Evolutionary conservation across 805 yeast genomes (phyloP), one percentile per base, ranked within the genome.

Genomic region (Suhomyces sp.): DNA sequence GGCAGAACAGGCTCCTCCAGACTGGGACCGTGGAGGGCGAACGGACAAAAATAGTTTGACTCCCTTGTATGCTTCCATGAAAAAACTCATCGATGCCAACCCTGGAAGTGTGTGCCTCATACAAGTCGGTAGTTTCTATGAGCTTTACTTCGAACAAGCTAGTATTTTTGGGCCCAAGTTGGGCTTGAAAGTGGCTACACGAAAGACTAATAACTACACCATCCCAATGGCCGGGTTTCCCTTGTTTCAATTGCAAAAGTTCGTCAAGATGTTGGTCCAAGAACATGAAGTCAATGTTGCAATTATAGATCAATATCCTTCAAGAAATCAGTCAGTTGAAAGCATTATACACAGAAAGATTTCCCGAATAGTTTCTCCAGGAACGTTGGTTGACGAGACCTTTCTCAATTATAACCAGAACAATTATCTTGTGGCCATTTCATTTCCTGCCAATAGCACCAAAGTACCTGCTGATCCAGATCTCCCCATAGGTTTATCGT

Each of bases 151-250:
- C 51, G 90, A 90, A 35, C 95, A 88, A 42, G 98, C 98, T 1
- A 76, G 78, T 7, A 70, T 69, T 28, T 79, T 72, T 53, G 95
- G 87, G 0, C 81, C 84, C 2, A 58, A 76, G 35, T 59, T 93
- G 35, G 88, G 88, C 19, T 57, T 91, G 19, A 80, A 85, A 30
- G 70, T 88, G 2, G 83, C 95, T 0, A 65, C 65, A 23, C 72
- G 76, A 48, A 64, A 64, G 35, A 70, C 76, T 25, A 62, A 64
- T 38, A 66, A 66, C 19, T 48, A 48, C 37, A 32, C 40, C 3
- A 72, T 83, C 0, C 77, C 95, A 0, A 88, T 93, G 84, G 87
- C 97, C 0, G 98, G 98, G 0, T 93, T 93, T 49, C 98, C 98
- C 0, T 67, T 75, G 4, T 60, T 63, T 26, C 86, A 80, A 38